phyloP scores from a whole-genome alignment of 202 grass and related monocot genomes.

The Digitaria exilis region DNA sequence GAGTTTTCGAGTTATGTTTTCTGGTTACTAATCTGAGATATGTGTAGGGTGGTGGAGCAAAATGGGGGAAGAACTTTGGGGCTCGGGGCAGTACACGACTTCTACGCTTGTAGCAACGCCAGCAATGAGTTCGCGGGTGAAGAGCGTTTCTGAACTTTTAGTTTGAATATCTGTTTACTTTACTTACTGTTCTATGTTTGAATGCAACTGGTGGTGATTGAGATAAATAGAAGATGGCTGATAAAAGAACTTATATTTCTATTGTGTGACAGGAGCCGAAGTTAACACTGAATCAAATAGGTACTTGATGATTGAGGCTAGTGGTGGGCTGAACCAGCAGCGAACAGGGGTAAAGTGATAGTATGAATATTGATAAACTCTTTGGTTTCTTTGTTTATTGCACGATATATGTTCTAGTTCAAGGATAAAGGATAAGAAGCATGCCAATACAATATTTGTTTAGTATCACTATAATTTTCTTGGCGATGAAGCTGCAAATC shows the following conservation, averaged over 20 bases:
- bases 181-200: neutral
- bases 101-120: conserved; percentile 56
- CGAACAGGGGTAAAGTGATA: conserved; percentile 1
- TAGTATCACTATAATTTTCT: neutral
- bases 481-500: neutral
- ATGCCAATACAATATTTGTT: neutral
- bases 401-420: neutral
- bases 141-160: neutral
- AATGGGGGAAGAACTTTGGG: conserved; percentile 44
- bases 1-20: neutral
- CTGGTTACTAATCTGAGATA: conserved; percentile 4
- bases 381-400: neutral
- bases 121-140: conserved; percentile 41
- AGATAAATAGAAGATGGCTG: neutral
- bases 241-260: neutral
- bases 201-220: neutral
- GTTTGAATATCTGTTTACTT: neutral
- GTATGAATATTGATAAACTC: neutral
- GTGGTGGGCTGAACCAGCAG: conserved; percentile 8
- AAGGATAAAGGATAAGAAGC: neutral
- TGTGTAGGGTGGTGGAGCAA: conserved; percentile 42
- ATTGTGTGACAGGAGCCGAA: neutral
- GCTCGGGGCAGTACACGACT: conserved; percentile 37
- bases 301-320: conserved; percentile 9
- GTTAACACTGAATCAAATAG: neutral